A percentile compares a stretch with the other conserved stretches of the same genome.
phyloP scores from a whole-genome alignment of 1,139 yeast species.

The Pneumocystis oryctolagi region DNA sequence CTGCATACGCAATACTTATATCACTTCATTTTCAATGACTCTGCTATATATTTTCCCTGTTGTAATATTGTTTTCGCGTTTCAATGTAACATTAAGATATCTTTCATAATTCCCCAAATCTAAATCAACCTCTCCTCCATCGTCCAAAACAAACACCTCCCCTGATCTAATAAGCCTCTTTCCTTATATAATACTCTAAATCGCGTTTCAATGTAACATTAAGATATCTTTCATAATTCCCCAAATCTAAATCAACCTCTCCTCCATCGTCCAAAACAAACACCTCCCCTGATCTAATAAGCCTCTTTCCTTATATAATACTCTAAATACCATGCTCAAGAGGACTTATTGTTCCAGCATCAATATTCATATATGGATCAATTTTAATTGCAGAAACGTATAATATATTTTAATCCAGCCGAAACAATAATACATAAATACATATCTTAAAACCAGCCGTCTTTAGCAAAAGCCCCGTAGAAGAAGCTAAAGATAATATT shows the following conservation, averaged over 20 bases:
- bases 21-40: conserved; percentile 68
- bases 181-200: not conserved
- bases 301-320: not conserved
- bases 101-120: conserved; percentile 97
- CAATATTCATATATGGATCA: conserved; percentile 97
- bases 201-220: conserved; percentile 83
- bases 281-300: conserved; percentile 40
- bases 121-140: conserved; percentile 97
- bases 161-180: not conserved
- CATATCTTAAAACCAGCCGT: conserved; percentile 63
- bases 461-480: conserved; percentile 87
- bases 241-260: conserved; percentile 92
- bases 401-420: not conserved
- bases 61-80: conserved; percentile 89
- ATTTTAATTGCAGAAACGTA: conserved; percentile 86
- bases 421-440: not conserved
- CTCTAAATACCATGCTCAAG: conserved; percentile 65
- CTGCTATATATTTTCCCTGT: conserved; percentile 93
- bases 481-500: conserved; percentile 43
- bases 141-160: conserved; percentile 92
- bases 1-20: not conserved
- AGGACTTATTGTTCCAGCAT: conserved; percentile 99
- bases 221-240: conserved; percentile 92
- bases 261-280: conserved; percentile 97
- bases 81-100: conserved; percentile 80